These are phyloP conservation scores for Cryphonectria radicalis DNA, from an alignment of 2,329 filamentous ascomycete species.

Conservation along the genomic window DNA sequence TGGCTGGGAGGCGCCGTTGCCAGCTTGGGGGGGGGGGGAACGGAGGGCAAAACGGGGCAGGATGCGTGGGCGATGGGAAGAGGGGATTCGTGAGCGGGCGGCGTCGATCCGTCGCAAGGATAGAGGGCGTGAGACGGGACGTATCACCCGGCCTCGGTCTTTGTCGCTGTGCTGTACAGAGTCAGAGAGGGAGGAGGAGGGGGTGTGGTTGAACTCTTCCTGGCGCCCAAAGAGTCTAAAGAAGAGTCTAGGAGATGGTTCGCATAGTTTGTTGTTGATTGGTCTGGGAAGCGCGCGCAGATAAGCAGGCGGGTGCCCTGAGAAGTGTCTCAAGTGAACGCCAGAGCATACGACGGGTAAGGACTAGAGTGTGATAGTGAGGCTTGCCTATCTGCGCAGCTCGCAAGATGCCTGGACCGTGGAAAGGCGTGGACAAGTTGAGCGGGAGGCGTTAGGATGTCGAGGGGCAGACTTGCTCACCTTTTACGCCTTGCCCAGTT, in stretches of 20 bases:
- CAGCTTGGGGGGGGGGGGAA: background rate
- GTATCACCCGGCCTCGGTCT: background rate
- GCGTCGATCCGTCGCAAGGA: slow-evolving; percentile 10
- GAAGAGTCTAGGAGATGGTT: background rate
- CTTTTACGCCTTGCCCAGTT: background rate
- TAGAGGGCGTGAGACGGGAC: slow-evolving; percentile 4
- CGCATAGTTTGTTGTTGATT: slow-evolving; percentile 11
- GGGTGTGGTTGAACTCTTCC: slow-evolving; percentile 10
- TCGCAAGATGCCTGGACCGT: background rate
- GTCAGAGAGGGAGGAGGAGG: slow-evolving; percentile 11
- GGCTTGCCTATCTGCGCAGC: background rate
- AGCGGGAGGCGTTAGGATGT: slow-evolving; percentile 13
- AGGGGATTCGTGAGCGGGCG: slow-evolving; percentile 1
- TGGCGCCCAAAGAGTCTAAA: slow-evolving; percentile 17
- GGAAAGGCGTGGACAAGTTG: background rate
- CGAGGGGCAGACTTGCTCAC: slow-evolving; percentile 19
- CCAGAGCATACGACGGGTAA: background rate
- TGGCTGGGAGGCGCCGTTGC: slow-evolving; percentile 1
- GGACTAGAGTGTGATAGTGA: background rate
- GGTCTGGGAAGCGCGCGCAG: slow-evolving; percentile 18
- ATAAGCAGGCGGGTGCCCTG: slow-evolving; percentile 7
- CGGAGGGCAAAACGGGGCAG: background rate
- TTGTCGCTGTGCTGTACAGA: slow-evolving; percentile 10
- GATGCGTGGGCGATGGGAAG: slow-evolving; percentile 1
- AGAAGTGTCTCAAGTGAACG: slow-evolving; percentile 1